Base-by-base conservation (phyloP, 2,329 filamentous ascomycete genomes). In the Paraconiothyrium sp. region DNA sequence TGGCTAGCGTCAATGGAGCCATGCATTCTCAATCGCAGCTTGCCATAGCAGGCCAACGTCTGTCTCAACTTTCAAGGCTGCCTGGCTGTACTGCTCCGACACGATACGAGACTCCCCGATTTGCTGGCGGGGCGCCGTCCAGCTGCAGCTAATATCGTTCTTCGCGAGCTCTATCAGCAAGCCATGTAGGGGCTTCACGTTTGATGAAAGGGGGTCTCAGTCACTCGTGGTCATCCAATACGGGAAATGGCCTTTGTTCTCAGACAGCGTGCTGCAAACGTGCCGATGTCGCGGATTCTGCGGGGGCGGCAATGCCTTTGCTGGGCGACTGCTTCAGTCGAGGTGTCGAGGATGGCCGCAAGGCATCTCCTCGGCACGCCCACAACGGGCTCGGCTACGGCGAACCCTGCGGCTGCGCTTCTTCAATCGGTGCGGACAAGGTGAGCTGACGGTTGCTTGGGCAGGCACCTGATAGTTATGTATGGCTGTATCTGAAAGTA, bases 211-310 rank as follows among this genome's bases (percentile, higher is more conserved):
- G 30, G 20, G n/a, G 35, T 16, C 14, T 16, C 10, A 35, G n/a
- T 20, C 3, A 52, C 34, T 16, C 11, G 39, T 7, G 13, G 39
- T n/a, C 39, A 41, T 20, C 39, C 39, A 41, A 6, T 41, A n/a
- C 39, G 16, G n/a, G 14, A n/a, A 2, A 37, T 30, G 27, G 4
- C 35, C 35, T 37, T 9, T 3, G 7, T n/a, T n/a, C 16, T n/a
- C n/a, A 24, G 24, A n/a, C 41, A 35, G 37, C n/a, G 48, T 34
- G 58, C 54, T 60, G 58, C 58, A 60, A 60, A 58, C 59, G 34
- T 49, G 48, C 39, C 13, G 49, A 46, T 41, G 59, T 57, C 41
- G 48, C 54, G 43, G 54, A 41, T 52, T 57, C 24, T 60, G 54
- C 46, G 54, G 47, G 58, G 32, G 41, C 47, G 32, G 52, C 58